phyloP scores from a whole-genome alignment of 2,329 filamentous ascomycete species.

The Alternaria brassicae region DNA sequence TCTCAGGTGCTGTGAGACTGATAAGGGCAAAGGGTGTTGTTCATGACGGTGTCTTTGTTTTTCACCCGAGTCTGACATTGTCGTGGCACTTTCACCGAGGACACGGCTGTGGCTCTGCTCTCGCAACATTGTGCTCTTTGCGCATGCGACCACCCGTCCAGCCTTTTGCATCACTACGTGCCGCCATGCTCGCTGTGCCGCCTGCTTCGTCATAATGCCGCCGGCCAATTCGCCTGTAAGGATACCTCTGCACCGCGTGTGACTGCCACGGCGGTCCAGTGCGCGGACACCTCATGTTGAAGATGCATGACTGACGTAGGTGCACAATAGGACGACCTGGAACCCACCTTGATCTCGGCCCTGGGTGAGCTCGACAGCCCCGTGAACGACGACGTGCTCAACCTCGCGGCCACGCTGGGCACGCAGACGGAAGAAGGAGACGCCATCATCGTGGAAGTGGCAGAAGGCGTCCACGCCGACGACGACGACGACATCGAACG shows the following conservation, averaged over 20 bases:
- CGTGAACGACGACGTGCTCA: conserved; percentile 51
- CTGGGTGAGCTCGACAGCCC: conserved; percentile 58
- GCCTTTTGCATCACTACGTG: conserved; percentile 2
- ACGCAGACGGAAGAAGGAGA: conserved; percentile 35
- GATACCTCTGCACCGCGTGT: conserved; percentile 4
- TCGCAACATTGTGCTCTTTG: conserved; percentile 14
- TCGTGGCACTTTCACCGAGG: conserved; percentile 8
- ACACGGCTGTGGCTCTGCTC: conserved; percentile 1
- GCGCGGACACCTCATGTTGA: background rate
- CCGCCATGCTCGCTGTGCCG: conserved; percentile 25
- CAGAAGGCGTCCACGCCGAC: conserved; percentile 23
- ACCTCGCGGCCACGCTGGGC: conserved; percentile 59
- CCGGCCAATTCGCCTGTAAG: conserved; percentile 46
- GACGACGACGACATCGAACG: conserved; percentile 49
- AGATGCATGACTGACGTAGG: conserved; percentile 31
- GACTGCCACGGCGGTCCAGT: background rate
- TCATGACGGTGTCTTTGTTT: conserved; percentile 10
- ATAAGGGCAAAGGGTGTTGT: background rate
- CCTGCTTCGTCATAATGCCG: conserved; percentile 38
- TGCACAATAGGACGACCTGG: conserved; percentile 35
- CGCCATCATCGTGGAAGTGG: background rate
- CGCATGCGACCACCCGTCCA: conserved; percentile 12
- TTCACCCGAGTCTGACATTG: conserved; percentile 2
- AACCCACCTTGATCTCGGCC: conserved; percentile 56
- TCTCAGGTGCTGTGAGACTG: background rate